Conservation (phyloP, 495 filamentous ascomycete species). For the Penicillium odoratum region DNA sequence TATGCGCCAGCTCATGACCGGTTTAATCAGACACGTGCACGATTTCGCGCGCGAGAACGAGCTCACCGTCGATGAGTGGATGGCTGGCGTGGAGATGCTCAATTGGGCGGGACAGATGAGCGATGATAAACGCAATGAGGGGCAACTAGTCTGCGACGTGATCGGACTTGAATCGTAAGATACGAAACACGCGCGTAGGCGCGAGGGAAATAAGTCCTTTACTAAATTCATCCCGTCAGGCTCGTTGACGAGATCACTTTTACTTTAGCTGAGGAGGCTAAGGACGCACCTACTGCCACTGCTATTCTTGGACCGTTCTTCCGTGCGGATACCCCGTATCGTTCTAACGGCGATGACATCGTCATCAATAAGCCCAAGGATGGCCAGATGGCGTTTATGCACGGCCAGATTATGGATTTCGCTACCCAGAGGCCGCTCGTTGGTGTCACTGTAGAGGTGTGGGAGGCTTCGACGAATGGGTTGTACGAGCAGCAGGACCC, state of each 20-base stretch:
- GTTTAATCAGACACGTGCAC: slow-evolving; percentile 46
- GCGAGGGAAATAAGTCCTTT: too few species aligned
- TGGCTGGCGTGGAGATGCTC: slow-evolving; percentile 54
- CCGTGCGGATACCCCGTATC: slow-evolving; percentile 64
- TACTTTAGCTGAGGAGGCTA: slow-evolving; percentile 53
- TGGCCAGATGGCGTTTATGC: slow-evolving; percentile 60
- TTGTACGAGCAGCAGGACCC: slow-evolving; percentile 79
- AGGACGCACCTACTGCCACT: slow-evolving; percentile 61
- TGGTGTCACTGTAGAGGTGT: slow-evolving; percentile 68
- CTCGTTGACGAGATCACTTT: slow-evolving; percentile 79
- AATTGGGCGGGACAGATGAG: slow-evolving; percentile 74
- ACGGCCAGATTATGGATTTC: slow-evolving; percentile 61
- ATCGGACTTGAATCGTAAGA: slow-evolving; percentile 68
- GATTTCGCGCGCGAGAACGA: slow-evolving; percentile 52
- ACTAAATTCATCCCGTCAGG: slow-evolving; percentile 20
- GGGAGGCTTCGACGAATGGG: slow-evolving; percentile 76
- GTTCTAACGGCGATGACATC: slow-evolving; percentile 64
- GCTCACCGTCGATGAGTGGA: slow-evolving; percentile 49
- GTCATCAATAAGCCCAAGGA: slow-evolving; percentile 55
- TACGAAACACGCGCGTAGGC: too few species aligned
- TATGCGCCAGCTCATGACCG: slow-evolving; percentile 41
- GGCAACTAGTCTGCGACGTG: slow-evolving; percentile 69
- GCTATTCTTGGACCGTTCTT: slow-evolving; percentile 79
- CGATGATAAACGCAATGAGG: slow-evolving; percentile 69
- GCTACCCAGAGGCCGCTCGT: slow-evolving; percentile 58